Base-by-base conservation (phyloP, 2,329 filamentous ascomycete species). In the Madurella mycetomatis region DNA sequence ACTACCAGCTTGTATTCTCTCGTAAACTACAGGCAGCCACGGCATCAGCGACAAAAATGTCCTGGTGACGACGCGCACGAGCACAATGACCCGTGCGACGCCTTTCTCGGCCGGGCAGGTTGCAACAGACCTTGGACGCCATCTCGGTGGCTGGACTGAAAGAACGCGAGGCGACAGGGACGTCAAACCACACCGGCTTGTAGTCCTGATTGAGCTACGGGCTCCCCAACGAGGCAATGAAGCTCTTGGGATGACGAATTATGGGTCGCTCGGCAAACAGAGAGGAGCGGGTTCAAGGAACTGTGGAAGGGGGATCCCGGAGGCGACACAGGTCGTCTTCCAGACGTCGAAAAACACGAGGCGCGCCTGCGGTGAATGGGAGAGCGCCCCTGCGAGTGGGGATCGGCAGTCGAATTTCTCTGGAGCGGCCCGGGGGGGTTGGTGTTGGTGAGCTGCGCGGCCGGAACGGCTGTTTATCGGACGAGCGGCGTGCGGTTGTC, bases 1-100 rank as follows among this genome's bases (percentile, higher is more conserved):
- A 97, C 94, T 58, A 99, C 94, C 76, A 96, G 77, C 77, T 95
- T 95, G 76, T 96, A 95, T 77, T 94, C 89, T 83, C 89, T 81
- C 71, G 92, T 77, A 70, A 92, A 92, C 87, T 92, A 68, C 31
- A 37, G 41, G 32, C 48, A 45, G 31, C 40, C 50, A n/a, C 44
- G 52, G 18, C 31, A 53, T 59, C 34, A 60, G 56, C 53, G 40
- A 58, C 51, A n/a, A 9, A 40, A 25, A 15, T n/a, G 30, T 34
- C 43, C 42, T 16, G 31, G 16, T 46, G 34, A 45, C 12, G 32
- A 44, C 44, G 40, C 34, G 34, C 13, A 12, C 13, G 13, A 11
- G 34, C 34, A 51, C n/a, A 39, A 8, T 15, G 37, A 31, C 7
- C 19, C 18, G 32, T 40, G 41, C 44, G 34, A 13, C 43, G 17